Evolutionary conservation across 208 protist species (phyloP), one percentile per base, ranked within the genome.

Genomic region (Wallacemonas sp.): DNA sequence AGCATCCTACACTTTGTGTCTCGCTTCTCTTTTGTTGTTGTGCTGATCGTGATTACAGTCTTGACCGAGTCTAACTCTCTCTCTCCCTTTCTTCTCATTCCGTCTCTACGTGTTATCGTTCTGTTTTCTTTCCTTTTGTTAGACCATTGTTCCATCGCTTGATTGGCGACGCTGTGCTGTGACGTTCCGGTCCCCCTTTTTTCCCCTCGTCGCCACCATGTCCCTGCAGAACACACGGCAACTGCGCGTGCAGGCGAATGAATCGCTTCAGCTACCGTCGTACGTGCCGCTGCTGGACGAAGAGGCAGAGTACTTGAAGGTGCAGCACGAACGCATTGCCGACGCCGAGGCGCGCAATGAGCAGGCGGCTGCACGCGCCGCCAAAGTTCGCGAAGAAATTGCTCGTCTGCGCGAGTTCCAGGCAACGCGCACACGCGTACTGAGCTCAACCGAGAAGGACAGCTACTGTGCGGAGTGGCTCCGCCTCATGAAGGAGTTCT

Each of bases 401-500:
- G 59, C 57, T 0, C 57, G 36, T 2, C 38, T 70, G 44, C 37
- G 52, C 32, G 50, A 57, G n/a, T 30, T 57, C 22, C 30, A 57
- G 30, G 26, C 50, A 12, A 12, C 36, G 38, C 34, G n/a, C 3
- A 63, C 17, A 10, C 30, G 22, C 50, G 38, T 33, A 29, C 39
- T 50, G 2, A 59, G 36, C 6, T 22, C 50, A 27, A 59, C 24
- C 52, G 67, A 76, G 53, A 44, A 41, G 29, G 63, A 37, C 13
- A 44, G 39, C 12, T 82, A 85, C 58, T 60, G 54, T 29, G 37
- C 13, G 17, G 66, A 55, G 58, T 87, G 74, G 71, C 60, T 69
- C 36, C 32, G 30, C 30, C 37, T 81, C 37, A 45, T 84, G 65
- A 77, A 78, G 62, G 82, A 85, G 68, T 85, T 85, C 55, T 48